These are phyloP conservation scores for Veloboletus limbatus DNA, from an alignment of 1,284 basidiomycete species.

Conservation along the genomic window DNA sequence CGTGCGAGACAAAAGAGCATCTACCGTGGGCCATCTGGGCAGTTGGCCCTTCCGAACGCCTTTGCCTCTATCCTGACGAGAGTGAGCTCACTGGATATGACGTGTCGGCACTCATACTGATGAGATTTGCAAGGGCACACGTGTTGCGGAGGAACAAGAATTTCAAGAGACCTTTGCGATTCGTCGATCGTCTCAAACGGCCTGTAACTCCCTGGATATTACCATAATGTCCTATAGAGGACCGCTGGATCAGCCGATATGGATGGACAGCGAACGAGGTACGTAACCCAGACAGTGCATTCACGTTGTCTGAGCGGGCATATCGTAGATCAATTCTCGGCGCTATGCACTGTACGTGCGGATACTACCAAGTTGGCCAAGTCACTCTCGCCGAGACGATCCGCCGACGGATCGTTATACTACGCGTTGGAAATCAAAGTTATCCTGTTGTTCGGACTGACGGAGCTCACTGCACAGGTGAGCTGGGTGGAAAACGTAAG, in stretches of 20 bases:
- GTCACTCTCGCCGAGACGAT: slow-evolving; percentile 15
- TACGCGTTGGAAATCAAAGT: slow-evolving; percentile 38
- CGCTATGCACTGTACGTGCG: slow-evolving; percentile 38
- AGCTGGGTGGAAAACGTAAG: slow-evolving; percentile 44
- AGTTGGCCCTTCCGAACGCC: slow-evolving; percentile 21
- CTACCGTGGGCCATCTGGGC: slow-evolving; percentile 24
- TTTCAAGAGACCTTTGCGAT: slow-evolving; percentile 29
- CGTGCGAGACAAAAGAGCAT: slow-evolving; percentile 23
- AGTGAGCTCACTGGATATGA: too few species aligned
- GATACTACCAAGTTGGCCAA: slow-evolving; percentile 35
- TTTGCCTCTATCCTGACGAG: slow-evolving; percentile 34
- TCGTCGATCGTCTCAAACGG: slow-evolving; percentile 21
- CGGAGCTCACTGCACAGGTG: slow-evolving; percentile 46
- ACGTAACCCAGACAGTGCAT: too few species aligned
- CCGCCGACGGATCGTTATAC: slow-evolving; percentile 27
- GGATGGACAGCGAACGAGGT: slow-evolving; percentile 29
- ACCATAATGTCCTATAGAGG: slow-evolving; percentile 31
- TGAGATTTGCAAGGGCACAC: too few species aligned
- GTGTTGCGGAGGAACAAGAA: slow-evolving; percentile 33
- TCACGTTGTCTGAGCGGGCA: too few species aligned
- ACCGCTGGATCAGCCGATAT: slow-evolving; percentile 14
- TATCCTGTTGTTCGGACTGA: slow-evolving; percentile 43
- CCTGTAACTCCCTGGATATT: slow-evolving; percentile 24
- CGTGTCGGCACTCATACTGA: too few species aligned
- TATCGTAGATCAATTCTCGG: slow-evolving; percentile 38